Percentiles rank a stretch among this genome's conserved stretches.
phyloP scores from a whole-genome alignment of 345 rosid genomes.

The Eucalyptus sp. region DNA sequence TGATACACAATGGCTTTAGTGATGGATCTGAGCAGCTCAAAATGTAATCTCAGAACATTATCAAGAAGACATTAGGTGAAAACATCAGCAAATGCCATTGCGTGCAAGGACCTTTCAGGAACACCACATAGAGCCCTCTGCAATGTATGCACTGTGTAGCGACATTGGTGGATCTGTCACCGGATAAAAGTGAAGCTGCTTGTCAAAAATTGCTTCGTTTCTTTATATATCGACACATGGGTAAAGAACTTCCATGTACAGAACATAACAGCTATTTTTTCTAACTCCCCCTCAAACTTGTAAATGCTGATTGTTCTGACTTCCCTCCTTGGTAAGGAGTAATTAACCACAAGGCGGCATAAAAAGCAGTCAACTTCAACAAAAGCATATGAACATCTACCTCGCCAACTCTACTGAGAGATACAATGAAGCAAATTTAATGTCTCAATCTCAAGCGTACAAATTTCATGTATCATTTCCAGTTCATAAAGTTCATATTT shows the following conservation, averaged over 20 bases:
- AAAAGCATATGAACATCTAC: not conserved
- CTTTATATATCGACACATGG: not conserved
- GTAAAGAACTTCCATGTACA: not conserved
- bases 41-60: not conserved
- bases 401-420: not conserved
- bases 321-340: not conserved
- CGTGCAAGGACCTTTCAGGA: not conserved
- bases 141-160: not conserved
- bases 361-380: not conserved
- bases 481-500: not conserved
- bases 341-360: not conserved
- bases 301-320: not conserved
- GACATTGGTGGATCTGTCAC: not conserved
- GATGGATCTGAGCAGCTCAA: not conserved
- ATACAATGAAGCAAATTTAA: not conserved
- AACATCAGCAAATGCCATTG: not conserved
- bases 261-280: not conserved
- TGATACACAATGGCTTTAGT: not conserved
- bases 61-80: not conserved
- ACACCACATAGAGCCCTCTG: not conserved
- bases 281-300: not conserved
- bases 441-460: not conserved
- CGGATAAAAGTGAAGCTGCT: not conserved
- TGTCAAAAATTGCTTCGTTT: not conserved
- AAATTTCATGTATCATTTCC: not conserved